Base-by-base conservation (phyloP, 2,329 filamentous ascomycete species). In the Cladosporium phlei region DNA sequence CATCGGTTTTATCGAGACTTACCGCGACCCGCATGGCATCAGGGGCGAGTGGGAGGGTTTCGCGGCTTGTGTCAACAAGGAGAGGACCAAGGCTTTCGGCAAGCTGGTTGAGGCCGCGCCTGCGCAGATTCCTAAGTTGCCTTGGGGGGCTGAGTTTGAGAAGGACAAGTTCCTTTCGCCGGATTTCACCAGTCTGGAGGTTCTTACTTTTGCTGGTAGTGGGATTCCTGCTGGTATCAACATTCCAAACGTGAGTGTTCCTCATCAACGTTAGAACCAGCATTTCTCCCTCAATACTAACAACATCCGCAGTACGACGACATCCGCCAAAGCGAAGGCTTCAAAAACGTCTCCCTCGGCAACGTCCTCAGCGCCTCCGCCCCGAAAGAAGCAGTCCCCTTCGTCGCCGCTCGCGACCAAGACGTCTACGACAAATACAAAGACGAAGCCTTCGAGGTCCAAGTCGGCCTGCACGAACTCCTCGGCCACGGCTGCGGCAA, bases 111-210 rank as follows among this genome's bases (percentile, higher is more conserved):
- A 83, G 16, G 83, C 83, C 20, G 90, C 93, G 0, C 85, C 89
- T 9, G 73, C 74, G 35, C 83, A 95, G 63, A 96, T 98, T 42
- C 88, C 89, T 5, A 81, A 94, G 52, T 73, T 98, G 11, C 93
- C 93, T 0, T 98, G 93, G 93, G 73, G 75, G 27, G 78, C 79
- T 37, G 86, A 88, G 0, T 98, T 97, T 55, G 93, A 98, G 65
- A 97, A 97, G 69, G 90, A 96, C 72, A 89, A 86, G 61, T 98
- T 98, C 68, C 70, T 95, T 27, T 91, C 88, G 43, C 93, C 93
- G 0, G 93, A 98, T 65, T 98, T 98, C 63, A 97, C 93, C 0
- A 93, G 86, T 8, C 76, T 97, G 2, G 93, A 98, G 66, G 89
- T 96, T 2, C 69, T 96, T 51, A 88, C 85, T 1, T 96, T 96